Conservation (phyloP, 495 filamentous ascomycete species). For the Podospora anserina region DNA sequence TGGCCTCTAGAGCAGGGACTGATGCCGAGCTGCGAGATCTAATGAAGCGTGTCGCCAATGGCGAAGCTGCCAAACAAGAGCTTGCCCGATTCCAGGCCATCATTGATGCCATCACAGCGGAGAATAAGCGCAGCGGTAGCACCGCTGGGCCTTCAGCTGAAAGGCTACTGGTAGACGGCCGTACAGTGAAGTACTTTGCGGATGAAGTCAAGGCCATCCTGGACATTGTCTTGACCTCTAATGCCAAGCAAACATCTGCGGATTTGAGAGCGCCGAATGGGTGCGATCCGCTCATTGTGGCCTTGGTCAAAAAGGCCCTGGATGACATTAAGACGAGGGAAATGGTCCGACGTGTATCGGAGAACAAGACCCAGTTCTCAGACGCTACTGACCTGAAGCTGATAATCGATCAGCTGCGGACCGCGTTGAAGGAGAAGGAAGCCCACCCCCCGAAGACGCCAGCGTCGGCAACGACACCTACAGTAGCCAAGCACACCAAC, state of each 20-base stretch:
- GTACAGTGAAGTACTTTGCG: conserved; percentile 46
- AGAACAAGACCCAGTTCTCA: conserved; percentile 39
- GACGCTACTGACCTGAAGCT: conserved; percentile 46
- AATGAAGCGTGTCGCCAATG: conserved; percentile 92
- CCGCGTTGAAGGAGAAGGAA: conserved; percentile 32
- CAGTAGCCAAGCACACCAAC: conserved; percentile 19
- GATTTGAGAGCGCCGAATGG: conserved; percentile 41
- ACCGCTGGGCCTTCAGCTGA: conserved; percentile 43
- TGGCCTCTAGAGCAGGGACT: conserved; percentile 81
- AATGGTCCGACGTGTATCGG: conserved; percentile 41
- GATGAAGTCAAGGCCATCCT: conserved; percentile 48
- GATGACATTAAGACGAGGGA: conserved; percentile 39
- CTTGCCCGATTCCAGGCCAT: conserved; percentile 86
- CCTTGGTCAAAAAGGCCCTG: conserved; percentile 43
- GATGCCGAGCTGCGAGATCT: conserved; percentile 89
- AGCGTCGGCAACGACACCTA: conserved; percentile 4
- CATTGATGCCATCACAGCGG: conserved; percentile 79
- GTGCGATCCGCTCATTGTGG: conserved; percentile 43
- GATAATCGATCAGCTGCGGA: conserved; percentile 36
- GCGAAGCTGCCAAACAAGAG: conserved; percentile 74
- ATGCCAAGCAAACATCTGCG: conserved; percentile 42
- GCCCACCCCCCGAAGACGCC: conserved; percentile 24
- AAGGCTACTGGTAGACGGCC: conserved; percentile 42
- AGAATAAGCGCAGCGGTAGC: conserved; percentile 44
- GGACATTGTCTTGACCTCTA: conserved; percentile 45